Evolutionary conservation across 1,139 yeast species (phyloP), one percentile per base, ranked within the genome.

Genomic region (Sugiyamaella castrensis): DNA sequence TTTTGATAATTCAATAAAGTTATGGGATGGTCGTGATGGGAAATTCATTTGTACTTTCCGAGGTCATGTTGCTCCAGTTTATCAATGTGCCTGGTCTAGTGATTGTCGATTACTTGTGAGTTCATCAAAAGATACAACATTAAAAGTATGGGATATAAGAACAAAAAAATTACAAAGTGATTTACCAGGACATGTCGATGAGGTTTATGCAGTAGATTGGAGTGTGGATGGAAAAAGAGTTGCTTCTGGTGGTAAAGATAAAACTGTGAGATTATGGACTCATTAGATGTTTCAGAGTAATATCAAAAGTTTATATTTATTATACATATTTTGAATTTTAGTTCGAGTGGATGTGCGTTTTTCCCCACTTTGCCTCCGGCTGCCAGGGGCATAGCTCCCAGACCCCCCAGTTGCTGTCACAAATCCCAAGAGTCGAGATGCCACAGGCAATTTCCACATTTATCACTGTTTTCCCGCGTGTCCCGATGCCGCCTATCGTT

Each of bases 61-160:
- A 57, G 98, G 98, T 2, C 98, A 92, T 66, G 99, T 92, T 52
- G 97, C 98, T 0, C 89, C 98, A 2, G 98, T 92, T 0, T 92
- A 92, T 66, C 98, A 91, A 70, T 89, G 96, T n/a, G 89, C 98
- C 0, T 92, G 99, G 99, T 88, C 97, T 2, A 84, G 96, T 1
- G 99, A 92, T 65, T 87, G 92, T 66, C 75, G 98, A 56, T 72
- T 92, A 41, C 73, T 92, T 51, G 98, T 91, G 7, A 85, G 96
- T 63, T 87, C 96, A 64, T 89, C 97, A 19, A 92, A 92, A 67
- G 99, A 92, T 66, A 91, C 98, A 1, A 94, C 99, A 0, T 76
- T 94, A 63, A 92, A 92, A 69, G 96, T 92, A 1, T 92, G 99
- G 99, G 98, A 92, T 66, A 81, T 92, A 29, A 77, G 87, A 60